Evolutionary conservation across 2,329 filamentous ascomycete species (phyloP).

Genomic region (Fusarium penzigii): DNA sequence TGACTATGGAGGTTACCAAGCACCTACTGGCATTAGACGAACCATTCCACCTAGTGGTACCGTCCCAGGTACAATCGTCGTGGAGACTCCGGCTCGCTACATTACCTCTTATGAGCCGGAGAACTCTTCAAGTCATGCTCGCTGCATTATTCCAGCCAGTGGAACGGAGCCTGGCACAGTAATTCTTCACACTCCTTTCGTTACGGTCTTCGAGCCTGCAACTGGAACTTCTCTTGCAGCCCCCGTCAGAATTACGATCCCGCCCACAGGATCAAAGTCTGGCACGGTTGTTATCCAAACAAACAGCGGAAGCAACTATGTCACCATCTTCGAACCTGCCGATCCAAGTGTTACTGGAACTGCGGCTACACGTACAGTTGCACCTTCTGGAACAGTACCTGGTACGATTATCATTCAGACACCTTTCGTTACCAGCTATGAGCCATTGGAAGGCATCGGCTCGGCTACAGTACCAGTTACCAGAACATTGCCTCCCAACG

Average conservation of each 20-base stretch:
- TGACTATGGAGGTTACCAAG: too few relatives aligned
- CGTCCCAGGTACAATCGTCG: not conserved
- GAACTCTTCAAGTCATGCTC: too few relatives aligned
- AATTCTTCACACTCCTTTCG: too few relatives aligned
- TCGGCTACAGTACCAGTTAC: not conserved
- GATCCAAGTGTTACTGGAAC: not conserved
- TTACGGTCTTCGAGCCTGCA: too few relatives aligned
- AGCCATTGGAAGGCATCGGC: not conserved
- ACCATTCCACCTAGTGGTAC: not conserved
- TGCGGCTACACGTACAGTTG: not conserved
- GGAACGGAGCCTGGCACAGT: too few relatives aligned
- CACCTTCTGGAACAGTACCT: not conserved
- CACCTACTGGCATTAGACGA: too few relatives aligned
- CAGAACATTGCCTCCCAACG: not conserved
- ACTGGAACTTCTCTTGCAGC: too few relatives aligned
- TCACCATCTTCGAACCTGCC: not conserved
- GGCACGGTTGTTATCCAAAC: constrained; percentile 12
- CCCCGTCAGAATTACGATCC: not conserved
- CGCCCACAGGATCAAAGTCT: not conserved
- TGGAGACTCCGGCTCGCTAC: not conserved
- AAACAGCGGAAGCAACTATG: constrained; percentile 2
- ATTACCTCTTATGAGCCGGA: too few relatives aligned
- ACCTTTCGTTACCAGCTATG: constrained; percentile 1
- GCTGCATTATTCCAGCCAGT: too few relatives aligned
- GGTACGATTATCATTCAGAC: constrained; percentile 10